A percentile compares a stretch with the other conserved stretches of the same genome.
These are phyloP conservation scores for Septoria linicola DNA, from an alignment of 2,329 filamentous ascomycete species.

Conservation along the genomic window DNA sequence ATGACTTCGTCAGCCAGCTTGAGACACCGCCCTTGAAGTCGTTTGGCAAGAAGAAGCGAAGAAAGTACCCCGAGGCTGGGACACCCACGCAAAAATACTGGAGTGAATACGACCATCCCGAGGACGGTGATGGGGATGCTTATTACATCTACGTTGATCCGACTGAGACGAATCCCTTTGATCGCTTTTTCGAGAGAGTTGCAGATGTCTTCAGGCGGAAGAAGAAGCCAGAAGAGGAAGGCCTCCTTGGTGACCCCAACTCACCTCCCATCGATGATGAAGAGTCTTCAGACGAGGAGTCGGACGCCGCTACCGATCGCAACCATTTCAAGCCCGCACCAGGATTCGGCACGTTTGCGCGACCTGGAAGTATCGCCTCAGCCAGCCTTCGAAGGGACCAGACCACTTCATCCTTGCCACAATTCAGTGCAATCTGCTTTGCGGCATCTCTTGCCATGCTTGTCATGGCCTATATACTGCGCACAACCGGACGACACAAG, in stretches of 20 bases:
- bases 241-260: slow-evolving; percentile 21
- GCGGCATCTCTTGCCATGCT: slow-evolving; percentile 63
- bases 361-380: slow-evolving; percentile 3
- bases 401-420: slow-evolving; percentile 20
- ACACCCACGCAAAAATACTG: slow-evolving; percentile 57
- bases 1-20: slow-evolving; percentile 38
- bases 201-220: slow-evolving; percentile 37
- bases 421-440: slow-evolving; percentile 53
- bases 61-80: slow-evolving; percentile 32
- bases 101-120: slow-evolving; percentile 85
- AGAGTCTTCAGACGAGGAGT: slow-evolving; percentile 36
- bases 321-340: slow-evolving; percentile 7
- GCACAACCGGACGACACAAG: slow-evolving; percentile 66
- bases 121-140: slow-evolving; percentile 60
- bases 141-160: slow-evolving; percentile 77
- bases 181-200: slow-evolving; percentile 59
- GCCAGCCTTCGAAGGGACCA: slow-evolving; percentile 3
- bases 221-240: slow-evolving; percentile 31
- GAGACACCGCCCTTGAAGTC: slow-evolving; percentile 43
- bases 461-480: slow-evolving; percentile 63
- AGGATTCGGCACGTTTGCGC: slow-evolving; percentile 24
- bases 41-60: slow-evolving; percentile 46
- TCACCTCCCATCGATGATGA: slow-evolving; percentile 29
- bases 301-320: not conserved
- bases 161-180: slow-evolving; percentile 63